phyloP scores from a whole-genome alignment of 2,329 filamentous ascomycete genomes.

The Sporothrix brasiliensis region DNA sequence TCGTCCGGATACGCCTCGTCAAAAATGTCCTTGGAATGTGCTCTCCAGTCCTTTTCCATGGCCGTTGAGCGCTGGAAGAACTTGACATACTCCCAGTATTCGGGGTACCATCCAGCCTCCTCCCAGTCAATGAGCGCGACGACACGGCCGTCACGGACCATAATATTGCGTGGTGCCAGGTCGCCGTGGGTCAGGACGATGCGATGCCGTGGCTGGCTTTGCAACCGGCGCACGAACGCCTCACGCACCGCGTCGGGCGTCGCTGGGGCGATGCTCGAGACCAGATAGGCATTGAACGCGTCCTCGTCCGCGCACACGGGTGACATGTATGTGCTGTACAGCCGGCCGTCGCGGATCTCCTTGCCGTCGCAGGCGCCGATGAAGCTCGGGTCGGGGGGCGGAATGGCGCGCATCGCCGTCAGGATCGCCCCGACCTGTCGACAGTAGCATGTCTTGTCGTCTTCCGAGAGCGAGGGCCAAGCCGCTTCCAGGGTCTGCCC shows the following conservation, averaged over 20 bases:
- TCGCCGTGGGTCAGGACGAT: conserved; percentile 56
- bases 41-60: conserved; percentile 36
- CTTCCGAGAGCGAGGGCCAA: conserved; percentile 37
- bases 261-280: conserved; percentile 33
- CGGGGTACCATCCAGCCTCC: conserved; percentile 51
- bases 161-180: conserved; percentile 51
- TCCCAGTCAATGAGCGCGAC: conserved; percentile 54
- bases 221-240: conserved; percentile 38
- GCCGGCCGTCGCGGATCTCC: conserved; percentile 39
- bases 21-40: conserved; percentile 39
- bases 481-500: conserved; percentile 39
- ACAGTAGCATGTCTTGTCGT: conserved; percentile 37
- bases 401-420: conserved; percentile 38
- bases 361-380: conserved; percentile 40
- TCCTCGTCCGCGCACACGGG: conserved; percentile 37
- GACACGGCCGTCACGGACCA: conserved; percentile 46
- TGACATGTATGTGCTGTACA: conserved; percentile 36
- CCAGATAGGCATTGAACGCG: conserved; percentile 39
- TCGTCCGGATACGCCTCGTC: conserved; percentile 38
- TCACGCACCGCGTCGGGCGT: conserved; percentile 36
- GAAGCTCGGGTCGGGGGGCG: conserved; percentile 34
- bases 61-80: conserved; percentile 39
- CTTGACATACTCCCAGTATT: conserved; percentile 48
- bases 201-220: conserved; percentile 37
- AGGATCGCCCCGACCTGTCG: conserved; percentile 39